A percentile compares a stretch with the other conserved stretches of the same genome.
phyloP scores from a whole-genome alignment of 768 basidiomycete genomes.

The Dioszegia hungarica region DNA sequence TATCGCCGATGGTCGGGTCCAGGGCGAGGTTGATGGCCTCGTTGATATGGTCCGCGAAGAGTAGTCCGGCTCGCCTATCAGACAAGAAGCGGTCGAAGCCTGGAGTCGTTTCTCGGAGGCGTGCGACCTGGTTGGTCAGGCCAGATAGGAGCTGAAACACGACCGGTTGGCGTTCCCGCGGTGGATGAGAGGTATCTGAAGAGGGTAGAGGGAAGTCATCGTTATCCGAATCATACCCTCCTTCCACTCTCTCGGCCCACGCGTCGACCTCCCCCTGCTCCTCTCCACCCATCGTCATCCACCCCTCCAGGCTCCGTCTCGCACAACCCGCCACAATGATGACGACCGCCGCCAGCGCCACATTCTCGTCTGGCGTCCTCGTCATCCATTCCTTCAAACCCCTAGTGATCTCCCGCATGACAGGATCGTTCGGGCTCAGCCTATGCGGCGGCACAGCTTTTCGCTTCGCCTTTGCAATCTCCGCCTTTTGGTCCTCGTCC shows the following conservation, averaged over 20 bases:
- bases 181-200: not conserved
- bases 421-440: constrained; percentile 71
- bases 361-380: constrained; percentile 79
- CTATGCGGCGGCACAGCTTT: constrained; percentile 32
- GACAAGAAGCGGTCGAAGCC: constrained; percentile 77
- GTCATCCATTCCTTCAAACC: constrained; percentile 72
- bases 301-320: constrained; percentile 76
- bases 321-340: constrained; percentile 79
- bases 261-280: not conserved
- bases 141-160: constrained; percentile 75
- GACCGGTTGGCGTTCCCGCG: constrained; percentile 53
- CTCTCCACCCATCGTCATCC: constrained; percentile 62
- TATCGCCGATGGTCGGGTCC: constrained; percentile 61
- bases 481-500: not conserved
- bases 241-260: not conserved
- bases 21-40: constrained; percentile 76
- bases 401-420: constrained; percentile 67
- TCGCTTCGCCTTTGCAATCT: not conserved
- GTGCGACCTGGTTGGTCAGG: constrained; percentile 73
- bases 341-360: constrained; percentile 77
- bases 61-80: constrained; percentile 79
- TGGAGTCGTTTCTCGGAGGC: constrained; percentile 67
- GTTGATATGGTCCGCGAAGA: constrained; percentile 85
- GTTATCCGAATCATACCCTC: constrained; percentile 6
- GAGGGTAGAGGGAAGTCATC: not conserved